Conservation (phyloP, 352 stramenopile species). For the Pythium biforme region DNA sequence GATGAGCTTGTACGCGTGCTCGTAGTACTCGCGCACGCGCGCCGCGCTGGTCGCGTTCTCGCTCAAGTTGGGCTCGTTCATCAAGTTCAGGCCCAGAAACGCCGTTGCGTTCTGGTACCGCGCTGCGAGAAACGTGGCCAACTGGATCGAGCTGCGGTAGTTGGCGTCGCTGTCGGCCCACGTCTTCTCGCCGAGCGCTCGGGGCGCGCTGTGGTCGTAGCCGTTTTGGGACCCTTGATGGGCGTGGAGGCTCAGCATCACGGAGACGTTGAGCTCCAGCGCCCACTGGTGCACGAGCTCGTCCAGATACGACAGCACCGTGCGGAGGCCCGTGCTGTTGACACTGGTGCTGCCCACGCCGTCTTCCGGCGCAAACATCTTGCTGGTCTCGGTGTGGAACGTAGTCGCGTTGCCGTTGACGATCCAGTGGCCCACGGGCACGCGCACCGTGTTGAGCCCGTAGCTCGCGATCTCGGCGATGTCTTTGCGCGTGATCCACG, state of each 20-base stretch:
- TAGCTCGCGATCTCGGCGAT: slow-evolving; percentile 34
- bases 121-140: slow-evolving; percentile 29
- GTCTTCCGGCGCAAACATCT: too few species aligned
- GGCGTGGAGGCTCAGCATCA: slow-evolving; percentile 45
- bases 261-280: slow-evolving; percentile 35
- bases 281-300: slow-evolving; percentile 36
- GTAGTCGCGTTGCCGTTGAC: slow-evolving; percentile 22
- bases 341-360: too few species aligned
- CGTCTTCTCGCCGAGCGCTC: slow-evolving; percentile 1
- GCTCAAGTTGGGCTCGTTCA: slow-evolving; percentile 35
- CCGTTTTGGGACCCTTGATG: slow-evolving; percentile 75
- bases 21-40: slow-evolving; percentile 28
- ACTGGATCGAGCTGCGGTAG: slow-evolving; percentile 26
- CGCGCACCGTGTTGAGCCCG: slow-evolving; percentile 33
- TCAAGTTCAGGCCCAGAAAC: slow-evolving; percentile 34
- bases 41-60: neutral
- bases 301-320: slow-evolving; percentile 32
- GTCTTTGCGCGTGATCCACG: slow-evolving; percentile 55
- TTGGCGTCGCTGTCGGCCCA: slow-evolving; percentile 25
- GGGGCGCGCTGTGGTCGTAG: slow-evolving; percentile 52
- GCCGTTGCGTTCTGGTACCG: slow-evolving; percentile 30
- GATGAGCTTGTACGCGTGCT: slow-evolving; percentile 28
- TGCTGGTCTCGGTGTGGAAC: neutral
- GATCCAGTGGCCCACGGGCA: slow-evolving; percentile 59
- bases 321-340: too few species aligned